Base-by-base conservation (phyloP, 2,329 filamentous ascomycete genomes). In the Calonectria hawksworthii region DNA sequence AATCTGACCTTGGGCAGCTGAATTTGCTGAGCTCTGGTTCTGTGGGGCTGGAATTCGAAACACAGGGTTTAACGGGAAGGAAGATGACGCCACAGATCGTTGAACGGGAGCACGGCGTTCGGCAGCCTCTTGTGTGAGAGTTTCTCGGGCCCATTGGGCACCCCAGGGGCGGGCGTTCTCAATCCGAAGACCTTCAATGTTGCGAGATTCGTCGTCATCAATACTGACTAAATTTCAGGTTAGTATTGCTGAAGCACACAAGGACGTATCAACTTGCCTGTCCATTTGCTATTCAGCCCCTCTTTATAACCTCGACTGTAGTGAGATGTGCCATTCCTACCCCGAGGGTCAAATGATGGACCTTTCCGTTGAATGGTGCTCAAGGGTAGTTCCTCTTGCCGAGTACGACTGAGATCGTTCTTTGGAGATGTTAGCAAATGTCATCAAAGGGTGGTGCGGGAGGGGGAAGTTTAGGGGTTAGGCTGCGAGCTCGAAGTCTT, bases 311-410 rank as follows among this genome's bases (percentile, higher is more conserved):
- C 16, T 1, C 16, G 3, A 0, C 70, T 30, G 64, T 65, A 72
- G 6, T 80, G 68, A 4, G 9, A 41, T 0, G 75, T 76, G 4
- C 69, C 74, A n/a, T 82, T 80, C 1, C 23, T 44, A 0, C 52
- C 16, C 10, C 7, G 7, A 4, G 80, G 80, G 11, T 23, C 26
- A 47, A 32, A 81, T 0, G 77, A 73, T 10, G 72, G 74, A 0
- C 76, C 74, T 36, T 36, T 68, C 5, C 34, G 79, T 26, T 51
- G 23, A 11, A 72, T 8, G 1, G 44, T 5, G 9, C 74, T 80
- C 1, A 82, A 38, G 10, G 80, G 80, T 2, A 82, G 74, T 13
- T 82, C 80, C 1, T 82, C 78, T 41, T 82, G 80, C 1, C 80
- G 75, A 3, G 21, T 6, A 2, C 79, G 80, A 32, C 74, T 67